Evolutionary conservation across 176 grass and related monocot species (phyloP), one percentile per base, ranked within the genome.

Genomic region (Puccinellia tenuiflora): DNA sequence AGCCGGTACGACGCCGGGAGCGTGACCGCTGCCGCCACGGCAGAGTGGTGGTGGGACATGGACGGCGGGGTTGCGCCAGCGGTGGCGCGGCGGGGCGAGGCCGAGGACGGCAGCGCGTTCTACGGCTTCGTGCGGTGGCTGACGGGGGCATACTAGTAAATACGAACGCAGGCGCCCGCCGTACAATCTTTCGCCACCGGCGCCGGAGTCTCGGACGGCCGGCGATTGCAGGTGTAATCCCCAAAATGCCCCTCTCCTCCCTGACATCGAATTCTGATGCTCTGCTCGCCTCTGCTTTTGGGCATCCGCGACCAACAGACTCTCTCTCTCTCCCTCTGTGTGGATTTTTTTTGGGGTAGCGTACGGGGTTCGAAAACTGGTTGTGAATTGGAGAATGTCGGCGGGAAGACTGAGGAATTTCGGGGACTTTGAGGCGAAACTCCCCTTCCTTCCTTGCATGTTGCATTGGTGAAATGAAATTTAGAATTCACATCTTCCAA

Each of bases 11-110:
- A 90, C 7, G 86, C 78, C 31, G 90, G 82, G 14, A 88, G 68
- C 47, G 86, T 68, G 61, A 84, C 75, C 10, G 73, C 65, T 0
- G 84, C 84, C 1, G 86, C 76, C 0, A 83, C 89, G 26, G 85
- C 88, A 5, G 80, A 87, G 84, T 94, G 88, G 84, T 86, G 90
- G 92, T 94, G 88, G 75, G 92, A 97, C 80, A 79, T 94, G 88
- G 92, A 97, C 56, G 86, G 87, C 57, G 81, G 89, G 39, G 72
- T 74, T 0, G 83, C 86, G 12, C 57, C 88, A 17, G 35, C 68
- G 9, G 29, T 42, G 26, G 30, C 71, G 21, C 72, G 85, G 39
- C 88, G 66, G 26, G 88, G 85, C 17, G 88, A 89, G 50, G 78
- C 88, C 29, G 90, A 87, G 46, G 86, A 88, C 33, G 79, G 81